Evolutionary conservation across 1,139 yeast species (phyloP), one percentile per base, ranked within the genome.

Genomic region (Nakaseomyces uthaithaninus): DNA sequence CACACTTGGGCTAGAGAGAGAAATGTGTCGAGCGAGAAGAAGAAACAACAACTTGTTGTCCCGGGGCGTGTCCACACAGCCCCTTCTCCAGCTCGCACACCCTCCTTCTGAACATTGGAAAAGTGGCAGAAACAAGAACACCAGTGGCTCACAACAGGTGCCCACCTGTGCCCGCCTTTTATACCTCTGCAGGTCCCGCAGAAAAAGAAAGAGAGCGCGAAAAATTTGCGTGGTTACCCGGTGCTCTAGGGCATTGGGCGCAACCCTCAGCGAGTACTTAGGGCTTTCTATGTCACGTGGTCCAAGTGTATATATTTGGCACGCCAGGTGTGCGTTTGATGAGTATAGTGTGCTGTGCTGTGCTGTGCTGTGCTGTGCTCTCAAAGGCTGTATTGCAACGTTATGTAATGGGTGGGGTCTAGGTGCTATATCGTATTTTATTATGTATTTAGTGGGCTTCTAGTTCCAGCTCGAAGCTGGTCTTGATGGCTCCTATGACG

Each of bases 401-500:
- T 22, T 22, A 22, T 22, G 24, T 7, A 22, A 22, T 22, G 24
- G n/a, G n/a, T n/a, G n/a, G n/a, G n/a, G n/a, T n/a, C n/a, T n/a
- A n/a, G n/a, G n/a, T n/a, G n/a, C n/a, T n/a, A n/a, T n/a, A n/a
- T n/a, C n/a, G n/a, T n/a, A n/a, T n/a, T n/a, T n/a, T n/a, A 22
- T 22, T 22, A 8, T 22, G 25, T 22, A 22, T 11, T 22, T n/a
- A 8, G 25, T 22, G 25, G 10, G 8, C 8, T 22, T 8, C 39
- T 7, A 51, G 55, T 44, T 65, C 65, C 12, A 56, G 42, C 42
- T 64, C 67, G 40, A 66, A 52, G 24, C 64, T 54, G 10, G 66
- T 68, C 60, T 89, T 89, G 33, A 91, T 77, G 9, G 81, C 86
- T 0, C 95, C 96, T 44, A 93, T 82, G 42, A 85, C 77, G 2